These are phyloP conservation scores for Russula emetica DNA, from an alignment of 768 basidiomycete genomes.

Conservation along the genomic window DNA sequence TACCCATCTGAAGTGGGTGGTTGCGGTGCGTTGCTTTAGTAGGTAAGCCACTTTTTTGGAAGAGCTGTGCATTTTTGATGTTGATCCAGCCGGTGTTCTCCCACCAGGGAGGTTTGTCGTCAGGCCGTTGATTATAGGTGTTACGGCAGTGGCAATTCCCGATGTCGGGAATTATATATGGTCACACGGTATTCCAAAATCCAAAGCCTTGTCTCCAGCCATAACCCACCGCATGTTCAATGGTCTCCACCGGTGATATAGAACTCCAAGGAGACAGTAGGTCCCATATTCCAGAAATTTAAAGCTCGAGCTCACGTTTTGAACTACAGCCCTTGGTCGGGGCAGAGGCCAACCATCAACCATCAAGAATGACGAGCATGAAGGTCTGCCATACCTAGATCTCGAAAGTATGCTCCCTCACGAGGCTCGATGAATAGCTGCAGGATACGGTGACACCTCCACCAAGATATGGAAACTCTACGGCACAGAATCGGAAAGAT, in stretches of 20 bases:
- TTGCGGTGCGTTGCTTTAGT: no score
- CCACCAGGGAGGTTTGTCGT: no score
- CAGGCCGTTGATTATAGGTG: no score
- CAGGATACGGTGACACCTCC: constrained; percentile 4
- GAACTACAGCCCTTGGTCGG: not conserved
- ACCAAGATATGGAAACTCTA: constrained; percentile 18
- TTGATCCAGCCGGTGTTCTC: no score
- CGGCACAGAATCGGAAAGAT: constrained; percentile 14
- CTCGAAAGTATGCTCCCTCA: not conserved
- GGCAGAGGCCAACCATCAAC: not conserved
- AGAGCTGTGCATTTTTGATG: no score
- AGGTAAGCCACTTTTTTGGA: no score
- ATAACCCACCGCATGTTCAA: not conserved
- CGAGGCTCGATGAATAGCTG: not conserved
- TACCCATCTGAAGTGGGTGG: no score
- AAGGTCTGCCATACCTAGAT: not conserved
- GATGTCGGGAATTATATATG: no score
- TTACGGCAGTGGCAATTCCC: no score
- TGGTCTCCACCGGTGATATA: not conserved
- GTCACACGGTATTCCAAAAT: no score
- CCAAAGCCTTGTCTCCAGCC: no score
- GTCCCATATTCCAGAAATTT: not conserved
- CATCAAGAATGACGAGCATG: not conserved
- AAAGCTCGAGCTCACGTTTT: not conserved
- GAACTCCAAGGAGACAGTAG: not conserved